These are phyloP conservation scores for Diaporthe citrichinensis DNA, from an alignment of 2,329 filamentous ascomycete species.

Conservation along the genomic window DNA sequence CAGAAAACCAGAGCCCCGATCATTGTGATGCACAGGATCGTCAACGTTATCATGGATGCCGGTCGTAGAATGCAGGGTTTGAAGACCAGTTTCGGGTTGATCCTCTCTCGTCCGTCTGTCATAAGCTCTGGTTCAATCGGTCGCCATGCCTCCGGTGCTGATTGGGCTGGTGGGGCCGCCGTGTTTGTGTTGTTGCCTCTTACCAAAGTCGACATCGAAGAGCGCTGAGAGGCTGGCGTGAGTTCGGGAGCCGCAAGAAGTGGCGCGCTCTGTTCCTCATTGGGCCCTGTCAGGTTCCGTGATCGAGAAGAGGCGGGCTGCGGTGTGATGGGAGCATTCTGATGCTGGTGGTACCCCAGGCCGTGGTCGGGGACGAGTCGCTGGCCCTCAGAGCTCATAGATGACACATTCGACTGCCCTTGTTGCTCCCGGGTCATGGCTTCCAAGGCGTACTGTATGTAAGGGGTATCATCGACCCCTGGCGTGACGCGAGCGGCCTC, in stretches of 20 bases:
- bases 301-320: conserved; percentile 20
- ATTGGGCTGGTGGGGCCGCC: conserved; percentile 4
- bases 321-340: conserved; percentile 33
- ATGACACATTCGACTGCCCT: conserved; percentile 65
- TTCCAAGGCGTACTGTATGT: conserved; percentile 90
- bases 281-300: conserved; percentile 25
- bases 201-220: conserved; percentile 42
- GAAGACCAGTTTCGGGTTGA: conserved; percentile 69
- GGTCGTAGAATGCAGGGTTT: conserved; percentile 80
- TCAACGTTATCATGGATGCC: conserved; percentile 72
- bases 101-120: conserved; percentile 52
- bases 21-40: conserved; percentile 77
- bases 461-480: conserved; percentile 86
- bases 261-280: conserved; percentile 39
- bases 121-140: conserved; percentile 50
- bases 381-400: conserved; percentile 53
- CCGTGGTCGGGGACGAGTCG: conserved; percentile 52
- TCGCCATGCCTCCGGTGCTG: conserved; percentile 43
- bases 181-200: conserved; percentile 31
- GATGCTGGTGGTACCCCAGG: conserved; percentile 55
- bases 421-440: conserved; percentile 84
- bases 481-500: conserved; percentile 74
- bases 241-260: conserved; percentile 35
- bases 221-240: conserved; percentile 35
- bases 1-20: conserved; percentile 79